phyloP scores from a whole-genome alignment of 345 rosid species.

The Fremontodendron californicum region DNA sequence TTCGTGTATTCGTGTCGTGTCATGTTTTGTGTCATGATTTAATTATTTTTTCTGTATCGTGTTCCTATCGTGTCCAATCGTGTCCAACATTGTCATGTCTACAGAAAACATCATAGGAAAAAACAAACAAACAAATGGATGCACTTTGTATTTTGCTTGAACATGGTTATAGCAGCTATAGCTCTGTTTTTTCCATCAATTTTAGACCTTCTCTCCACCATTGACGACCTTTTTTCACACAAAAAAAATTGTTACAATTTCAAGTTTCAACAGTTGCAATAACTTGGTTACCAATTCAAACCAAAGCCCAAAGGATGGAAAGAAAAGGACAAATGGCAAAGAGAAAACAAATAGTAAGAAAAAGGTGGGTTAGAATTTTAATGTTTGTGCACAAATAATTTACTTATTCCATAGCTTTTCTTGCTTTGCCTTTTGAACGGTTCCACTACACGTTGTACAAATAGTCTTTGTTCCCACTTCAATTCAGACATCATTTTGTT shows the following conservation, averaged over 20 bases:
- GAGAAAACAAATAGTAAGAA: not conserved
- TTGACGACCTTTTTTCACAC: slow-evolving; percentile 43
- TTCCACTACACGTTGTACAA: slow-evolving; percentile 1
- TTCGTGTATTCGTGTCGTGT: too few species aligned
- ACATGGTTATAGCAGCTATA: slow-evolving; percentile 12
- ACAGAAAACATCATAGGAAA: not conserved
- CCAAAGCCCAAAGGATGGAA: not conserved
- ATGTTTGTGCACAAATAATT: not conserved
- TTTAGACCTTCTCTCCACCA: slow-evolving; percentile 59
- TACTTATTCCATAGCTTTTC: not conserved
- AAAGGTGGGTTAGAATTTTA: not conserved
- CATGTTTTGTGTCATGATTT: too few species aligned
- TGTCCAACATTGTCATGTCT: too few species aligned
- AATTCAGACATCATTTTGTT: slow-evolving; percentile 7
- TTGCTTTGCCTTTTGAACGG: slow-evolving; percentile 7
- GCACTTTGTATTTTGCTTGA: not conserved
- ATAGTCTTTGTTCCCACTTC: not conserved
- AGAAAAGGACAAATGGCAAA: not conserved
- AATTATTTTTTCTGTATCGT: too few species aligned
- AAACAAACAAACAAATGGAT: not conserved
- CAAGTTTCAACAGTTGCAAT: too few species aligned
- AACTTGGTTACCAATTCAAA: not conserved
- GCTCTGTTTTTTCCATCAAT: slow-evolving; percentile 49
- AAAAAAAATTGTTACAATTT: too few species aligned
- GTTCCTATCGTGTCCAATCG: too few species aligned